These are phyloP conservation scores for Fusarium virguliforme DNA, from an alignment of 2,329 filamentous ascomycete species.

Conservation along the genomic window DNA sequence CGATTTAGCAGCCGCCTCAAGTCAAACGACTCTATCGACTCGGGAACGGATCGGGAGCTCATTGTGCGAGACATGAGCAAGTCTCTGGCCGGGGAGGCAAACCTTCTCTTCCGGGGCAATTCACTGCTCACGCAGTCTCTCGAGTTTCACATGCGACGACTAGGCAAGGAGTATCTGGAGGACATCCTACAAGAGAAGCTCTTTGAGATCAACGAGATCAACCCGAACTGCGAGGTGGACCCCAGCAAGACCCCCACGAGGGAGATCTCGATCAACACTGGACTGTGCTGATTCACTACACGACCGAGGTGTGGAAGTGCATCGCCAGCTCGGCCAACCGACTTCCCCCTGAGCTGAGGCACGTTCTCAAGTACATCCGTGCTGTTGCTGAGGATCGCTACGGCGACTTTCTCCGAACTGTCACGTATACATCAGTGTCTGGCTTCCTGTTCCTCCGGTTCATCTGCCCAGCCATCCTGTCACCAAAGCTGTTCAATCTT, in stretches of 20 bases:
- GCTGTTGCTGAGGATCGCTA: conserved; percentile 96
- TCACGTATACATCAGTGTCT: conserved; percentile 94
- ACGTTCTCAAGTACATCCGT: conserved; percentile 91
- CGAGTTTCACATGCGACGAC: conserved; percentile 94
- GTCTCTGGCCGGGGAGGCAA: conserved; percentile 88
- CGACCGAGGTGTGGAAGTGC: conserved; percentile 87
- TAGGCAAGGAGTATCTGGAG: conserved; percentile 94
- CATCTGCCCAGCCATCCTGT: conserved; percentile 96
- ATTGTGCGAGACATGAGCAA: conserved; percentile 84
- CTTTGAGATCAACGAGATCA: conserved; percentile 88
- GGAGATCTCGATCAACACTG: conserved; percentile 89
- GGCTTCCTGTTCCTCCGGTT: conserved; percentile 96
- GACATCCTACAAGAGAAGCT: conserved; percentile 90
- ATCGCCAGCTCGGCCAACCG: conserved; percentile 82
- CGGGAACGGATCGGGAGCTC: conserved; percentile 76
- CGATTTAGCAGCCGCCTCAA: conserved; percentile 80
- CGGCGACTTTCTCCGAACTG: conserved; percentile 90
- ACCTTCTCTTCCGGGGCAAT: conserved; percentile 95
- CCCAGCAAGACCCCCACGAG: conserved; percentile 78
- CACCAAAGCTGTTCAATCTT: conserved; percentile 93
- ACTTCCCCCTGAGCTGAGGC: conserved; percentile 85
- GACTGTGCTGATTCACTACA: conserved; percentile 81
- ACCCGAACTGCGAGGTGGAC: conserved; percentile 95
- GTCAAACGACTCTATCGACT: conserved; percentile 78
- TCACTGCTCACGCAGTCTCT: conserved; percentile 93